Percentiles rank a stretch among this genome's conserved stretches.
Evolutionary conservation across 345 rosid genomes (phyloP).

Genomic region (Dipteronia sinensis): DNA sequence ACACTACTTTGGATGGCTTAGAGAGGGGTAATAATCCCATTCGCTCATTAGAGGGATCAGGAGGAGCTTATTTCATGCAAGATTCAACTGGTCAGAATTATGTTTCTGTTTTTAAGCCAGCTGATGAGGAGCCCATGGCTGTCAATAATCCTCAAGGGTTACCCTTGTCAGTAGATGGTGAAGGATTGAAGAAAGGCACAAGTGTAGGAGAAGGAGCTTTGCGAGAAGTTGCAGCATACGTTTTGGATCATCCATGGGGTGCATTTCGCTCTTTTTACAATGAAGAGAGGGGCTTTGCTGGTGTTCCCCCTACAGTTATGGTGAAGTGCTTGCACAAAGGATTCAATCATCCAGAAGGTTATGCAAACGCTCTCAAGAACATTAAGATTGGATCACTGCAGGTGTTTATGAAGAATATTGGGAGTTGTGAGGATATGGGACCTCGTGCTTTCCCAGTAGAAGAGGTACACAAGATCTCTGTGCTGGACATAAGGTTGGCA

Average conservation of each 20-base stretch:
- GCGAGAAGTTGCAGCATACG: conserved; percentile 89
- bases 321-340: conserved; percentile 76
- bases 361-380: conserved; percentile 37
- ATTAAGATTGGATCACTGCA: conserved; percentile 82
- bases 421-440: conserved; percentile 95
- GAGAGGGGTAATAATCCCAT: conserved; percentile 64
- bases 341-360: conserved; percentile 71
- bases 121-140: conserved; percentile 92
- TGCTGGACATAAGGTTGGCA: conserved; percentile 88
- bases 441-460: conserved; percentile 64
- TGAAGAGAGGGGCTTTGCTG: conserved; percentile 66
- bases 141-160: conserved; percentile 72
- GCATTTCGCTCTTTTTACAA: conserved; percentile 37
- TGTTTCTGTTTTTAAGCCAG: conserved; percentile 80
- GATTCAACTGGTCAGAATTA: conserved; percentile 61
- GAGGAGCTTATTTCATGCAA: conserved; percentile 90
- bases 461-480: conserved; percentile 88
- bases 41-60: conserved; percentile 73
- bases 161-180: conserved; percentile 63
- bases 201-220: conserved; percentile 78
- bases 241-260: conserved; percentile 68
- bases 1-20: conserved; percentile 64
- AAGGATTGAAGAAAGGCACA: conserved; percentile 90
- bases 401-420: conserved; percentile 67
- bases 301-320: conserved; percentile 85